phyloP scores from a whole-genome alignment of 345 rosid genomes.

The Mangifera indica region DNA sequence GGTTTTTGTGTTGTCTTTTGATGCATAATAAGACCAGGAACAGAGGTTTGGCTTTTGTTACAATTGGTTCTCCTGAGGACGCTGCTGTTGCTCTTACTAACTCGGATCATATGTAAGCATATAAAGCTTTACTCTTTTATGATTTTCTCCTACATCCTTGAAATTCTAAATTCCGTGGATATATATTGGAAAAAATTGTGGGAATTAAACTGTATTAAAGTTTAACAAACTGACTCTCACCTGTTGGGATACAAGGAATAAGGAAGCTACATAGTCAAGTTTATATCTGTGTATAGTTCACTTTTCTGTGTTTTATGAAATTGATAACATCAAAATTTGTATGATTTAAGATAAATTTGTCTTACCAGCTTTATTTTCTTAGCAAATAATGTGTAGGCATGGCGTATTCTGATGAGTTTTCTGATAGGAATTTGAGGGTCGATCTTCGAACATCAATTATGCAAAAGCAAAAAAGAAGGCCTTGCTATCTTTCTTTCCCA shows the following conservation, averaged over 20 bases:
- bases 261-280: neutral
- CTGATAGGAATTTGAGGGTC: conserved; percentile 69
- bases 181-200: neutral
- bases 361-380: neutral
- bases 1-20: conserved; percentile 36
- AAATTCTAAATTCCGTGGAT: neutral
- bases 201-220: neutral
- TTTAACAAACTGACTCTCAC: neutral
- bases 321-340: neutral
- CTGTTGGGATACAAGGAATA: neutral
- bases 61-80: conserved; percentile 76
- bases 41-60: conserved; percentile 76
- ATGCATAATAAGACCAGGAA: conserved; percentile 68
- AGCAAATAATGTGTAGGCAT: neutral
- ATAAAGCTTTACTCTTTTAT: neutral
- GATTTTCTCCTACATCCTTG: neutral
- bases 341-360: neutral
- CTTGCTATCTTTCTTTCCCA: conserved; percentile 37
- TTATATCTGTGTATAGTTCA: neutral
- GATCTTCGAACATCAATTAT: conserved; percentile 52
- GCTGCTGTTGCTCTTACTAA: conserved; percentile 55
- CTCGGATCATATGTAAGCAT: conserved; percentile 54
- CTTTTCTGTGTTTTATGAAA: neutral
- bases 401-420: conserved; percentile 11
- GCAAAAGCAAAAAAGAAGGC: conserved; percentile 55